Percentiles rank a stretch among this genome's conserved stretches.
Evolutionary conservation across 2,329 filamentous ascomycete genomes (phyloP).

Genomic region (Massarina eburnea): DNA sequence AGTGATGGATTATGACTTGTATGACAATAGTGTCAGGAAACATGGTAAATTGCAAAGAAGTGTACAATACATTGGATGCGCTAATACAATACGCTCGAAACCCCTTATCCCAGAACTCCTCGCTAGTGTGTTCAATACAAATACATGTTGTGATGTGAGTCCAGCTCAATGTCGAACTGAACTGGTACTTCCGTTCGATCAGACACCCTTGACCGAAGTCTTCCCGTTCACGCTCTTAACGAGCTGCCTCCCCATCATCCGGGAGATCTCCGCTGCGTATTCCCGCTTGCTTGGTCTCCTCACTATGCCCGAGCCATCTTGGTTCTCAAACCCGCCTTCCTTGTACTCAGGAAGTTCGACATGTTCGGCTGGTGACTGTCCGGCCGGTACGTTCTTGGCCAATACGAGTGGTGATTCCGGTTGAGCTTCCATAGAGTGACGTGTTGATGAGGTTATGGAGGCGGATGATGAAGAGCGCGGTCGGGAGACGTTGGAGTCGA

Average conservation of each 20-base stretch:
- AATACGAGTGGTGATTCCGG: not conserved
- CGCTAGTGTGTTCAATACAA: not conserved
- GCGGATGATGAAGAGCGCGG: not conserved
- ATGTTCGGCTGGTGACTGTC: not conserved
- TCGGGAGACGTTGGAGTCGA: not conserved
- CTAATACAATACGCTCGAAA: not conserved
- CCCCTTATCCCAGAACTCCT: not conserved
- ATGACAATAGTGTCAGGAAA: too few relatives aligned
- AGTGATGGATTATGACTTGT: too few relatives aligned
- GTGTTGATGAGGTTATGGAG: slow-evolving; percentile 1
- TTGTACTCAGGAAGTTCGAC: slow-evolving; percentile 25
- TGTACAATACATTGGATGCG: not conserved
- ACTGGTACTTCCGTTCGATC: not conserved
- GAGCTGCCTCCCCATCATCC: slow-evolving; percentile 30
- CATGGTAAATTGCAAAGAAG: too few relatives aligned
- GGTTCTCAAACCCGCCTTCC: slow-evolving; percentile 23
- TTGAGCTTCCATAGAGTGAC: slow-evolving; percentile 3
- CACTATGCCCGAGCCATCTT: slow-evolving; percentile 14
- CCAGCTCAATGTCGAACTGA: not conserved
- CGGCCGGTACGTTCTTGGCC: too few relatives aligned
- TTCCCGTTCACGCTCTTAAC: slow-evolving; percentile 18
- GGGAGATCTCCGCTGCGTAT: slow-evolving; percentile 29
- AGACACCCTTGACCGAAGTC: not conserved
- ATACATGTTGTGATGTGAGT: not conserved
- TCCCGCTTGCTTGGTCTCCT: slow-evolving; percentile 23